Percentiles rank a stretch among this genome's conserved stretches.
Evolutionary conservation across 164 flowering plant genomes (phyloP).

Genomic region (Chloranthus sessilifolius): DNA sequence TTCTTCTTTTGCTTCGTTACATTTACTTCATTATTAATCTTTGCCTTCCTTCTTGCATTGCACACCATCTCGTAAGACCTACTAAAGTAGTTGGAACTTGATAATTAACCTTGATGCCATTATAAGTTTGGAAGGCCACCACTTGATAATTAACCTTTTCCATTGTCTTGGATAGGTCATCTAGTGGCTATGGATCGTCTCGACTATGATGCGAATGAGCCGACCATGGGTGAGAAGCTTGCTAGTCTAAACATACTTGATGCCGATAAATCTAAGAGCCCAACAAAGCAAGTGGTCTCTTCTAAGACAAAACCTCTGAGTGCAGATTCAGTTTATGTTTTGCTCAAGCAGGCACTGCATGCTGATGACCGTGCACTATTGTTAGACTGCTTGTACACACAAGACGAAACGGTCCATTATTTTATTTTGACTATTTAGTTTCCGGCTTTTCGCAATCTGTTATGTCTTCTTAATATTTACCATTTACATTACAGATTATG

Average conservation of each 20-base stretch:
- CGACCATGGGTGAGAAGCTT: conserved; percentile 92
- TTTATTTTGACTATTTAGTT: background rate
- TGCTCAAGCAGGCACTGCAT: conserved; percentile 84
- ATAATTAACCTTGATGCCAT: conserved; percentile 9
- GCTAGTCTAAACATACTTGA: conserved; percentile 39
- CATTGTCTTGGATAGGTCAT: conserved; percentile 16
- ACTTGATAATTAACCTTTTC: conserved; percentile 1
- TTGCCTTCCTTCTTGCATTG: too few relatives aligned
- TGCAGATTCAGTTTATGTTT: conserved; percentile 85
- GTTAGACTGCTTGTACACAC: conserved; percentile 72
- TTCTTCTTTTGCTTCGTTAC: too few relatives aligned
- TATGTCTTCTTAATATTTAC: too few relatives aligned
- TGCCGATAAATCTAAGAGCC: conserved; percentile 13
- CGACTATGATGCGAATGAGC: conserved; percentile 51
- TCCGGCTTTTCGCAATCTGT: too few relatives aligned
- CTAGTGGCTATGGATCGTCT: conserved; percentile 26
- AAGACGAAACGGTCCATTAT: conserved; percentile 64
- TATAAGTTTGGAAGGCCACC: too few relatives aligned
- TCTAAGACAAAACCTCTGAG: conserved; percentile 53
- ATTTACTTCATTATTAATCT: too few relatives aligned
- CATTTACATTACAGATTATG: too few relatives aligned
- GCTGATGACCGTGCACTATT: conserved; percentile 83
- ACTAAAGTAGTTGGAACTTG: too few relatives aligned
- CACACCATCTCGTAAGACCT: too few relatives aligned
- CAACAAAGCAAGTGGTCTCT: conserved; percentile 22